These are phyloP conservation scores for Brasilioporus rufonigricans DNA, from an alignment of 768 basidiomycete genomes.

Conservation along the genomic window DNA sequence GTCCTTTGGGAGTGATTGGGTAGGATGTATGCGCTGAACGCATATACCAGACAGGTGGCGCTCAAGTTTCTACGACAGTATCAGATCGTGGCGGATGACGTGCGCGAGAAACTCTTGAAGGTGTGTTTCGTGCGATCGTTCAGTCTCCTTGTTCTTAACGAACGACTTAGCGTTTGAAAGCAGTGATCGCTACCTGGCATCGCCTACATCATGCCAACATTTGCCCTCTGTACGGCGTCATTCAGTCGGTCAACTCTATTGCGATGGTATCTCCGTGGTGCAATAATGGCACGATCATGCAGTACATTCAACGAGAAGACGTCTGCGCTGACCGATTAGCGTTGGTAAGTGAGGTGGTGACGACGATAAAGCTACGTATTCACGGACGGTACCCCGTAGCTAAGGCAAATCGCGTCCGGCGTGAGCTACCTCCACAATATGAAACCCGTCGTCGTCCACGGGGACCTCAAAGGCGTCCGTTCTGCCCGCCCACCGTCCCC, in stretches of 20 bases:
- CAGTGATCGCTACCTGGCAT: slow-evolving; percentile 58
- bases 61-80: slow-evolving; percentile 51
- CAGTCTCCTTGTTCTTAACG: background rate
- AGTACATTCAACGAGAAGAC: slow-evolving; percentile 45
- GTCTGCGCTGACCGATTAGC: slow-evolving; percentile 42
- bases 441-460: slow-evolving; percentile 54
- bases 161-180: slow-evolving; percentile 48
- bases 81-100: slow-evolving; percentile 47
- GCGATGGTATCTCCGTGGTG: slow-evolving; percentile 70
- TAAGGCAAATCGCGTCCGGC: slow-evolving; percentile 55
- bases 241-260: slow-evolving; percentile 48
- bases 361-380: background rate
- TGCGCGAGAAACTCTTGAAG: slow-evolving; percentile 51
- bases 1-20: background rate
- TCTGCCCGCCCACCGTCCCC: background rate
- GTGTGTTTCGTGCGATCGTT: slow-evolving; percentile 23
- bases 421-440: slow-evolving; percentile 56
- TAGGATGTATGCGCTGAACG: background rate
- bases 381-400: slow-evolving; percentile 27
- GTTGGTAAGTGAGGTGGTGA: slow-evolving; percentile 37
- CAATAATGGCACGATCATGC: slow-evolving; percentile 52
- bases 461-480: slow-evolving; percentile 60
- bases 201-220: slow-evolving; percentile 54
- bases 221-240: slow-evolving; percentile 52
- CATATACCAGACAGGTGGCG: slow-evolving; percentile 41